A percentile compares a stretch with the other conserved stretches of the same genome.
Conservation (phyloP, 495 filamentous ascomycete genomes). For the Penicillium bialowiezense region DNA sequence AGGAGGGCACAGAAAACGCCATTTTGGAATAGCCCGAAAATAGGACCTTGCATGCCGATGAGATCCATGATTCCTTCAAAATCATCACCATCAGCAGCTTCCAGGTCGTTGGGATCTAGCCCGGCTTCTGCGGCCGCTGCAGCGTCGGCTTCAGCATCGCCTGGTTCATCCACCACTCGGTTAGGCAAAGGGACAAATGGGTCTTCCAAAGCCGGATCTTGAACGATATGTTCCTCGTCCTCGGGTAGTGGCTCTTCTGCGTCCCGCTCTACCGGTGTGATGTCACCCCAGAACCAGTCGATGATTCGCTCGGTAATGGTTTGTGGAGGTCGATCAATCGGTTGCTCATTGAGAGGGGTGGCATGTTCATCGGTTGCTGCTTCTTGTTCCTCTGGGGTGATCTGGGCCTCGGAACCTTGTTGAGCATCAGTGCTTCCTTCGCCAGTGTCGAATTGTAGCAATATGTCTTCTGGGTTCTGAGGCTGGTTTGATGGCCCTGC, state of each 20-base stretch:
- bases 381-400: neutral
- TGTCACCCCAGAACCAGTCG: slow-evolving; percentile 67
- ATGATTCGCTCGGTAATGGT: slow-evolving; percentile 20
- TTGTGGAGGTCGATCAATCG: slow-evolving; percentile 12
- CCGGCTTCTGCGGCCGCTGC: slow-evolving; percentile 43
- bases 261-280: slow-evolving; percentile 32
- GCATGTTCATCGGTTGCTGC: neutral
- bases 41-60: slow-evolving; percentile 91
- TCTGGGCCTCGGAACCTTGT: neutral
- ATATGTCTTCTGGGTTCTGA: neutral
- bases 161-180: slow-evolving; percentile 10
- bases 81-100: slow-evolving; percentile 80
- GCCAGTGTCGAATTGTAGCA: neutral
- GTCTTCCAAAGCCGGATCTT: slow-evolving; percentile 57
- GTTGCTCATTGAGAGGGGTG: neutral
- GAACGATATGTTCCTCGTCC: slow-evolving; percentile 58
- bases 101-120: slow-evolving; percentile 56
- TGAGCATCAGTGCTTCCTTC: neutral
- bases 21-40: slow-evolving; percentile 88
- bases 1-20: slow-evolving; percentile 89
- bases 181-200: slow-evolving; percentile 58
- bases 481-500: slow-evolving; percentile 9
- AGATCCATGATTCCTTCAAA: slow-evolving; percentile 97
- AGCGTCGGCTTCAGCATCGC: slow-evolving; percentile 24
- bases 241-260: slow-evolving; percentile 27